Base-by-base conservation (phyloP, 805 yeast genomes). In the Groenewaldozyma salmanticensis region DNA sequence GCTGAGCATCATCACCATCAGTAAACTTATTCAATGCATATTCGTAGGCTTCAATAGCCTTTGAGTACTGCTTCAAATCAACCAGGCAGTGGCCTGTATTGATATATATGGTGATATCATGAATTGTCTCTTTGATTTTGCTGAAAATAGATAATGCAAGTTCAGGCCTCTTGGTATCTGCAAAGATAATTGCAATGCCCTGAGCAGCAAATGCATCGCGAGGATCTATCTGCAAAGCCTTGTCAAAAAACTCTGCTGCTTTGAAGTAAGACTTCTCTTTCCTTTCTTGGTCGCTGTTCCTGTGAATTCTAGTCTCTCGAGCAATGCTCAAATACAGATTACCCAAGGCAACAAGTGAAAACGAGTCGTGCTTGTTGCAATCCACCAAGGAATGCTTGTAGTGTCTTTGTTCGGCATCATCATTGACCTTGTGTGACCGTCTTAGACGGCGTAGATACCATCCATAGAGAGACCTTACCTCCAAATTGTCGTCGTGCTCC, bases 181-280 rank as follows among this genome's bases (percentile, higher is more conserved):
- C 94, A 59, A 86, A 82, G 3, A 87, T 77, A 42, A 92, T 86
- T 1, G 96, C 97, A 47, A 92, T 71, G 42, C 99, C 99, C 61
- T 92, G 98, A 1, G 98, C 97, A 4, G 98, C 99, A 65, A 80
- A 92, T 1, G 88, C 90, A 57, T 90, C 85, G 50, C 72, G 69
- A 2, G 88, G 76, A 63, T 92, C 97, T 21, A 87, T 63, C 38
- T 82, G 79, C 40, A 92, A 65, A 1, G 86, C 96, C 62, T 92
- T 92, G 54, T 86, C 83, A 59, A 77, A 90, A 44, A 92, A 68
- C 62, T 90, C 96, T 11, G 88, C 81, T n/a, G 96, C 96, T 60
- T 95, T 77, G 35, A 80, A 68, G 58, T 81, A 90, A 42, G 86
- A 81, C 49, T 80, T 82, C 50, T 77, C 76, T 47, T 73, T 72